A percentile compares a stretch with the other conserved stretches of the same genome.
Evolutionary conservation across 345 rosid genomes (phyloP).

Genomic region (Cardamine chenopodiifolia): DNA sequence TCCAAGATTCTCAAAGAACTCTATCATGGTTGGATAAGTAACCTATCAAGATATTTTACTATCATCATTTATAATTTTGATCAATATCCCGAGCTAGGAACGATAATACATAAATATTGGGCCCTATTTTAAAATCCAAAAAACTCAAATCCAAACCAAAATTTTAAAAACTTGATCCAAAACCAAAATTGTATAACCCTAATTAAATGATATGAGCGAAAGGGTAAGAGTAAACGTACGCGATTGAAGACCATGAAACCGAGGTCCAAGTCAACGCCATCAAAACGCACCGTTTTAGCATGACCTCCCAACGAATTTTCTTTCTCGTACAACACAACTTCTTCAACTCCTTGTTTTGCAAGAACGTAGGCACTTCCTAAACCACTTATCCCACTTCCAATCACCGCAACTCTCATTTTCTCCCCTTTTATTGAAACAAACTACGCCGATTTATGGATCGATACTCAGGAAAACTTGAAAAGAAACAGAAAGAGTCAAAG

Average conservation of each 20-base stretch:
- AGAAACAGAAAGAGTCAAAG: too few species aligned
- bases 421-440: too few species aligned
- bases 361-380: slow-evolving; percentile 57
- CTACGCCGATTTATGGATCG: too few species aligned
- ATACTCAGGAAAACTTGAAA: too few species aligned
- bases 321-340: slow-evolving; percentile 65
- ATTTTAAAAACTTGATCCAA: neutral
- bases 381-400: slow-evolving; percentile 72
- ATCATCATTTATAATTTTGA: neutral
- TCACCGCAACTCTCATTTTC: slow-evolving; percentile 61
- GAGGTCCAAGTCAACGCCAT: slow-evolving; percentile 63
- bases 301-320: slow-evolving; percentile 68
- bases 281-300: slow-evolving; percentile 56
- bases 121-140: too few species aligned
- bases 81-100: slow-evolving; percentile 11
- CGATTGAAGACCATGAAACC: slow-evolving; percentile 75
- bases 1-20: slow-evolving; percentile 76
- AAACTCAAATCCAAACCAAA: too few species aligned
- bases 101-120: neutral
- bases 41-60: slow-evolving; percentile 51
- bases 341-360: slow-evolving; percentile 44
- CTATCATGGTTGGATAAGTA: slow-evolving; percentile 92
- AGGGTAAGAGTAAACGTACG: slow-evolving; percentile 42
- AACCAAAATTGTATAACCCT: too few species aligned
- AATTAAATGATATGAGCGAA: neutral